phyloP scores from a whole-genome alignment of 495 filamentous ascomycete genomes.

The Chaetomium cochliodes region DNA sequence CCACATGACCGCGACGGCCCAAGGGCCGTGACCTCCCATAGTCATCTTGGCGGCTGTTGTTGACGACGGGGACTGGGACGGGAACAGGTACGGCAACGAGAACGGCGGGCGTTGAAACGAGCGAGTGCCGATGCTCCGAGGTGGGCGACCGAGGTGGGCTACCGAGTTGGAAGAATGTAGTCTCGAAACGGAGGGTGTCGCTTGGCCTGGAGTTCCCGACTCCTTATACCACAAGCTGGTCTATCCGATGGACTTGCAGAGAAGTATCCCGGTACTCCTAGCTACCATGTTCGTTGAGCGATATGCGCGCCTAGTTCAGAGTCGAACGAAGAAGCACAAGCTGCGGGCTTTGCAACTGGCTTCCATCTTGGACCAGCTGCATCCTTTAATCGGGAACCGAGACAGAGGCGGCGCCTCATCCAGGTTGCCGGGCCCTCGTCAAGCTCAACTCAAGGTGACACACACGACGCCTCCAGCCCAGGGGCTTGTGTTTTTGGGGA shows the following conservation, averaged over 20 bases:
- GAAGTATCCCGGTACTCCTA: neutral
- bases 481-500: neutral
- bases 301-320: neutral
- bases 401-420: neutral
- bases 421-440: conserved; percentile 1
- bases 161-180: neutral
- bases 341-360: neutral
- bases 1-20: neutral
- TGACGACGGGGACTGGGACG: neutral
- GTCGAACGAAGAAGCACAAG: neutral
- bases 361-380: neutral
- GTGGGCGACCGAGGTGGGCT: neutral
- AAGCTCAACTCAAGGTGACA: neutral
- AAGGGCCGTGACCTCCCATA: neutral
- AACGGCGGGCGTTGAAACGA: neutral
- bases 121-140: neutral
- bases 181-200: neutral
- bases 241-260: neutral
- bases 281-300: neutral
- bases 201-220: neutral
- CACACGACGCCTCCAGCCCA: too few species aligned
- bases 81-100: neutral
- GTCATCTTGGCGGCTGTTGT: neutral
- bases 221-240: neutral
- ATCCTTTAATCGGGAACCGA: neutral